Conservation (phyloP, 2,329 filamentous ascomycete species). For the Diaporthe citriasiana region DNA sequence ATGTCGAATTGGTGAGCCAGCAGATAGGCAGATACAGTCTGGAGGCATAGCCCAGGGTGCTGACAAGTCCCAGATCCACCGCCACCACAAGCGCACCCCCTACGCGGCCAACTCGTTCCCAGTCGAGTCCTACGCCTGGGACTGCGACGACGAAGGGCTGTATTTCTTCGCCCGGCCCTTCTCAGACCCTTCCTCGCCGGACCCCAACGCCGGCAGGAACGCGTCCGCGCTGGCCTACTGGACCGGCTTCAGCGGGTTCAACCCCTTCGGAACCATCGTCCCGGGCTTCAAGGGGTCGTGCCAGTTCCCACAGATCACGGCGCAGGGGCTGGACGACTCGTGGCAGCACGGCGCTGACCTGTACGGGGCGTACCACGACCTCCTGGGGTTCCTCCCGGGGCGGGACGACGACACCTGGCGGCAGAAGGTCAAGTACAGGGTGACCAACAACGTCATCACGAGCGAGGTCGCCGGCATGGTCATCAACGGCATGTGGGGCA, state of each 20-base stretch:
- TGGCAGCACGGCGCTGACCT: slow-evolving; percentile 83
- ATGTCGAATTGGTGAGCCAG: slow-evolving; percentile 78
- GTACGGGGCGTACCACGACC: slow-evolving; percentile 79
- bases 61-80: slow-evolving; percentile 70
- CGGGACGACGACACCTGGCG: slow-evolving; percentile 57
- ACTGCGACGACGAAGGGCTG: slow-evolving; percentile 78
- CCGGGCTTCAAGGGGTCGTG: slow-evolving; percentile 80
- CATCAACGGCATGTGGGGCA: slow-evolving; percentile 76
- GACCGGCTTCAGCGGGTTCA: slow-evolving; percentile 70
- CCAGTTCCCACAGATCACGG: slow-evolving; percentile 85
- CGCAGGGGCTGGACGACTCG: slow-evolving; percentile 78
- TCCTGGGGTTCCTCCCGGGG: slow-evolving; percentile 76
- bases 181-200: slow-evolving; percentile 37
- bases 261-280: slow-evolving; percentile 71
- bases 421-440: slow-evolving; percentile 72
- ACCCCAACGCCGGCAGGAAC: slow-evolving; percentile 37
- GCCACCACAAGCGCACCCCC: slow-evolving; percentile 88
- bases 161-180: slow-evolving; percentile 77
- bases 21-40: not conserved
- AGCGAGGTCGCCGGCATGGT: slow-evolving; percentile 84
- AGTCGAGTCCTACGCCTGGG: slow-evolving; percentile 78
- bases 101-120: slow-evolving; percentile 85
- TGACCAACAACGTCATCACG: slow-evolving; percentile 87
- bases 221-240: slow-evolving; percentile 73
- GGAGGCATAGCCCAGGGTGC: not conserved